Evolutionary conservation across 1,284 basidiomycete species (phyloP).

Genomic region (Singerocomus inundabilis): DNA sequence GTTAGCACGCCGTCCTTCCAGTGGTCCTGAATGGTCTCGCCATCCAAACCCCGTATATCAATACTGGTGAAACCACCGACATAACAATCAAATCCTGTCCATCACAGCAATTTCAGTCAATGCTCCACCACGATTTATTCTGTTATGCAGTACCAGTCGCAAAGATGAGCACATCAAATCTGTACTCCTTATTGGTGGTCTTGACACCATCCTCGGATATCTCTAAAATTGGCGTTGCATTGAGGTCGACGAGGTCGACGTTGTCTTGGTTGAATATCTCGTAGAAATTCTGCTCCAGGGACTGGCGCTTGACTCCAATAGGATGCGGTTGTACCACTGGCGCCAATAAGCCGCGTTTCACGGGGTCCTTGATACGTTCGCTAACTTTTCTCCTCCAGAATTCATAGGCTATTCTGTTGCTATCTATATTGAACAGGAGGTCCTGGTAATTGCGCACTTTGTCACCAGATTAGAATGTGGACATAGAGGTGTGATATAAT

Average conservation of each 20-base stretch:
- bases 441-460: constrained; percentile 9
- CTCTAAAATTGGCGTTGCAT: constrained; percentile 8
- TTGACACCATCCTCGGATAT: constrained; percentile 9
- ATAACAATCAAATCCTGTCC: constrained; percentile 11
- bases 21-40: constrained; percentile 19
- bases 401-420: constrained; percentile 7
- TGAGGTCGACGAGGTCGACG: constrained; percentile 17
- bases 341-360: constrained; percentile 15
- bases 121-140: neutral
- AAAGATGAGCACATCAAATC: constrained; percentile 14
- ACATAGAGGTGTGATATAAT: too few relatives aligned
- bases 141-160: constrained; percentile 10
- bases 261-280: constrained; percentile 20
- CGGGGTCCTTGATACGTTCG: too few relatives aligned
- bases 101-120: neutral
- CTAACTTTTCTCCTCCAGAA: constrained; percentile 20
- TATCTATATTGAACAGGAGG: neutral
- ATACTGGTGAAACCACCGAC: constrained; percentile 7
- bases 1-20: constrained; percentile 15
- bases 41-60: constrained; percentile 9
- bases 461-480: neutral
- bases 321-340: constrained; percentile 9
- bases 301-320: constrained; percentile 5
- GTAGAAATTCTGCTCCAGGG: constrained; percentile 9
- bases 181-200: constrained; percentile 6